Base-by-base conservation (phyloP, 129 eudicot genomes). In the Flaveria brownii region DNA sequence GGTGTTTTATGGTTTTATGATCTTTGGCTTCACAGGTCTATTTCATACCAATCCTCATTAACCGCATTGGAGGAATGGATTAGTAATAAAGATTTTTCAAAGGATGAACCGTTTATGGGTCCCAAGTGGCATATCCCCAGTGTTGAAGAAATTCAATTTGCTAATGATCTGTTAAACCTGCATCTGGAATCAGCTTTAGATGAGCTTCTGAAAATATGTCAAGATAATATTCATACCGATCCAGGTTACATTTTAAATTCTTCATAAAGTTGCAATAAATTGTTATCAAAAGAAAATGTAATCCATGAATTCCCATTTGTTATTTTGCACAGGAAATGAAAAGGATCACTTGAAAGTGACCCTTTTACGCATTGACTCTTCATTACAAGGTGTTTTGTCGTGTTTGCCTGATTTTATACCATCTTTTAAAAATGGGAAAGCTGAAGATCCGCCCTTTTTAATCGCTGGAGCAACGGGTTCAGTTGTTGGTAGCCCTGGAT, bases 291-390 rank as follows among this genome's bases (percentile, higher is more conserved):
- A 59, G 52, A 30, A 39, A 68, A 10, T 68, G 10, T 55, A n/a
- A 33, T 72, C 7, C 30, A 63, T 50, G 63, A 64, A 55, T 46
- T 51, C 20, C 39, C 22, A 39, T 76, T 33, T 75, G 61, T 45
- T 69, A 56, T 75, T 51, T 49, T 85, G 68, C 5, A 70, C 88
- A 95, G 97, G 99, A 75, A 88, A 77, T 52, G 89, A 95, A 85
- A 95, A 95, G 86, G 97, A 95, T 54, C 96, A 95, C 90, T 84
- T 95, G 81, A 95, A 95, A 84, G 99, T 95, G 86, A 89, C 99
- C 64, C 96, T 95, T 75, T 80, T 95, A 72, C 97, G 99, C 45
- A 79, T 95, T 36, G 92, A 91, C 78, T 95, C 99, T 71, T 89
- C 97, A 74, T 71, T 95, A 69, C 99, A 95, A 86, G 97, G 99